phyloP scores from a whole-genome alignment of 1,284 basidiomycete genomes.

The Sporisorium sorghi region DNA sequence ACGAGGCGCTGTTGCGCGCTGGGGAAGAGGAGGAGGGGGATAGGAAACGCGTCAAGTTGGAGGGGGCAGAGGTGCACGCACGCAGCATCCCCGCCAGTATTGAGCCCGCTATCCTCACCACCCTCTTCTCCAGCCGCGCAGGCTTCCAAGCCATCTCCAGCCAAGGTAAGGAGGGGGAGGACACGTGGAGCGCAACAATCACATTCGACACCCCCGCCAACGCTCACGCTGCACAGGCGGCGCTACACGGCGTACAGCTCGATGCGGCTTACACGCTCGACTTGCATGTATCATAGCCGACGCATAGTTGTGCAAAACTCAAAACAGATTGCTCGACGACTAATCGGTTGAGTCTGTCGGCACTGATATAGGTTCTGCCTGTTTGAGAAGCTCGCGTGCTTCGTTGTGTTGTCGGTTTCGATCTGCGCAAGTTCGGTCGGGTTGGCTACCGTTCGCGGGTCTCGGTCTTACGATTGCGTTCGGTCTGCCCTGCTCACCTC shows the following conservation, averaged over 20 bases:
- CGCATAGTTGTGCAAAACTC: too few relatives aligned
- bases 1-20: too few relatives aligned
- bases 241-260: constrained; percentile 80
- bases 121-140: constrained; percentile 11
- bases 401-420: too few relatives aligned
- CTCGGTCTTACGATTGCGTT: too few relatives aligned
- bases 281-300: background rate
- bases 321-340: too few relatives aligned
- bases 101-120: constrained; percentile 1
- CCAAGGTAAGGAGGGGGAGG: constrained; percentile 72
- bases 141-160: constrained; percentile 3
- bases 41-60: constrained; percentile 70
- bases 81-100: constrained; percentile 76
- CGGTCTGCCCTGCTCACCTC: too few relatives aligned
- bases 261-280: constrained; percentile 73
- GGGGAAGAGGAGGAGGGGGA: constrained; percentile 75
- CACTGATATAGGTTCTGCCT: too few relatives aligned
- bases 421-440: too few relatives aligned
- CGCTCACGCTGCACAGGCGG: constrained; percentile 80
- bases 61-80: constrained; percentile 70
- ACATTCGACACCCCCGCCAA: constrained; percentile 79
- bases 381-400: too few relatives aligned
- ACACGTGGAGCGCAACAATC: constrained; percentile 72
- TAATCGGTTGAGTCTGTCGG: too few relatives aligned
- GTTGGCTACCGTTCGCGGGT: too few relatives aligned